Percentiles rank a stretch among this genome's conserved stretches.
Evolutionary conservation across 148 eudicot species (phyloP).

Genomic region (Rhododendron vialii): DNA sequence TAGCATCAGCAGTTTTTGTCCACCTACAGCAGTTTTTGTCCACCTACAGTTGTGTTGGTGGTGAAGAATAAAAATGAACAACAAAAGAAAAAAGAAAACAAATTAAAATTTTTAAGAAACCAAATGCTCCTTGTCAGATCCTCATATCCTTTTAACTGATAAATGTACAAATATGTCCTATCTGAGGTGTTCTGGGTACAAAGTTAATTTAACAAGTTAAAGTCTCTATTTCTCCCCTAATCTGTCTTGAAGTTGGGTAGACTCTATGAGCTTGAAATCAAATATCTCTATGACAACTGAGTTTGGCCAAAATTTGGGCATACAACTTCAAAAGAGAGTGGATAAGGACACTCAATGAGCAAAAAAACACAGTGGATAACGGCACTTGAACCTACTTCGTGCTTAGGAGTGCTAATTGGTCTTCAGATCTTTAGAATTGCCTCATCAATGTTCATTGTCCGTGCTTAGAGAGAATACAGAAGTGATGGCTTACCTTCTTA

Average conservation of each 20-base stretch:
- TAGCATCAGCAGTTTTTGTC: too few relatives aligned
- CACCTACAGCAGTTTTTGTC: too few relatives aligned
- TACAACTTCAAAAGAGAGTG: not conserved
- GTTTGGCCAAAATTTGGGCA: not conserved
- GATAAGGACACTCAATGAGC: not conserved
- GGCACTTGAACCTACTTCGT: not conserved
- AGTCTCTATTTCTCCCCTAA: not conserved
- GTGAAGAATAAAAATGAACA: too few relatives aligned
- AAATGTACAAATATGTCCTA: not conserved
- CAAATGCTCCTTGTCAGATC: not conserved
- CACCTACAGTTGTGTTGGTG: too few relatives aligned
- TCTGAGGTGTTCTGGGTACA: not conserved
- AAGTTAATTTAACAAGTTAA: not conserved
- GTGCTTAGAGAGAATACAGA: not conserved
- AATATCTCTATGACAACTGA: not conserved
- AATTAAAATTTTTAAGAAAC: not conserved
- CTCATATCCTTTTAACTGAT: not conserved
- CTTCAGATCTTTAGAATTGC: not conserved
- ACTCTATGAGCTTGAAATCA: not conserved
- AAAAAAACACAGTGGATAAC: not conserved
- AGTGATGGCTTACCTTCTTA: not conserved
- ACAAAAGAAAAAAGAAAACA: not conserved
- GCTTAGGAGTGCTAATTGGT: not conserved
- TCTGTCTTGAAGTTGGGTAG: not conserved
- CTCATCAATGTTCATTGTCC: not conserved